Conservation (phyloP, 345 rosid genomes). For the Erodium maritimum region DNA sequence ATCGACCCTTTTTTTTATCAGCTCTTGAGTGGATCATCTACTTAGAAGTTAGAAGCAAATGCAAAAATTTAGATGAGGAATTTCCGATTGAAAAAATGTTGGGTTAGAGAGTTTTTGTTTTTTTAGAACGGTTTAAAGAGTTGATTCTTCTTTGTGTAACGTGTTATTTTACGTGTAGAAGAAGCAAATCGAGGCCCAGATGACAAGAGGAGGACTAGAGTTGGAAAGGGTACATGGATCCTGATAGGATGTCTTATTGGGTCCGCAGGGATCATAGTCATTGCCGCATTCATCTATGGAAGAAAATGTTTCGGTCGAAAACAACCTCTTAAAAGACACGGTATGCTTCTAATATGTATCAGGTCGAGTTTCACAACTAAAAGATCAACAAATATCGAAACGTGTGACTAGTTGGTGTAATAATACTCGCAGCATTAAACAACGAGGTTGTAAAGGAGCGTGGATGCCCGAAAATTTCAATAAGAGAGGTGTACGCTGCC, state of each 20-base stretch:
- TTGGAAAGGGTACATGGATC: constrained; percentile 15
- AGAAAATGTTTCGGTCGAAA: constrained; percentile 5
- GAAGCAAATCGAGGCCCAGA: not conserved
- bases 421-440: constrained; percentile 15
- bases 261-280: constrained; percentile 4
- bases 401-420: too few relatives aligned
- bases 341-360: constrained; percentile 4
- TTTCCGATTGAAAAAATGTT: too few relatives aligned
- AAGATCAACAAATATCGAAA: too few relatives aligned
- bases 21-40: too few relatives aligned
- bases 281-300: not conserved
- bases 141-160: too few relatives aligned
- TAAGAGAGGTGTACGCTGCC: constrained; percentile 26
- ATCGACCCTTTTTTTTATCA: too few relatives aligned
- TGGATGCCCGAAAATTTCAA: constrained; percentile 18
- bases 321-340: constrained; percentile 6
- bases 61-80: too few relatives aligned
- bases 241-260: constrained; percentile 11
- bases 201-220: not conserved
- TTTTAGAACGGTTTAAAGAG: too few relatives aligned
- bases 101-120: too few relatives aligned
- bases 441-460: constrained; percentile 15
- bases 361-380: too few relatives aligned
- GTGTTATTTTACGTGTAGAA: not conserved
- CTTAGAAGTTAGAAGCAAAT: too few relatives aligned